Evolutionary conservation across 306 rosid genomes (phyloP), one percentile per base, ranked within the genome.

Genomic region (Quercus alba): DNA sequence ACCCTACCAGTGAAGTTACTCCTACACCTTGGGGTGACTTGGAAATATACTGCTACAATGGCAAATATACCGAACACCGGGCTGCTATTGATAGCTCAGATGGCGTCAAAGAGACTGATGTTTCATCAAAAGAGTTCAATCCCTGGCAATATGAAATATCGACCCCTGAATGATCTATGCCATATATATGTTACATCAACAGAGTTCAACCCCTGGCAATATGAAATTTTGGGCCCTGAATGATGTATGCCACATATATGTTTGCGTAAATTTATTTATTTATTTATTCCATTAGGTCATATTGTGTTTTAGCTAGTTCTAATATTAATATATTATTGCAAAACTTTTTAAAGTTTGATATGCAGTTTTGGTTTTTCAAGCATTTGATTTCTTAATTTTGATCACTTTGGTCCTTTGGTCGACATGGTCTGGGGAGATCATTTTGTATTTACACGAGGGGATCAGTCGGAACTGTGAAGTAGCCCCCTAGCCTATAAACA

Each of bases 11-110:
- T 10, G 97, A 92, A 82, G 78, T 92, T 61, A 38, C 74, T 70
- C 77, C 94, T 11, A 92, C 97, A 15, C 94, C 93, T 18, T 92
- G 97, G 97, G 97, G 94, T 55, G 92, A 90, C 69, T 59, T 92
- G 90, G 92, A 92, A 85, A 87, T 92, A 56, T 92, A 92, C 83
- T 78, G 82, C 23, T 90, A 89, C 85, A 92, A 90, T 20, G 92
- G 97, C 21, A 92, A 90, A 77, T 92, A 92, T 58, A 41, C 88
- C 0, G 70, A 83, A 6, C 92, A 92, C 73, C 91, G 93, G 3
- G 89, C 84, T 9, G 90, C 87, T 1, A 10, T 87, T 12, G 91
- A 90, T 56, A 79, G 82, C 80, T 90, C 93, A 15, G 84, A 55
- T 56, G 64, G 70, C 67, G 67, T 76, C 23, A 83, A 89, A 70